Base-by-base conservation (phyloP, 75 land plant genomes). In the Chamaecyparis obtusa region DNA sequence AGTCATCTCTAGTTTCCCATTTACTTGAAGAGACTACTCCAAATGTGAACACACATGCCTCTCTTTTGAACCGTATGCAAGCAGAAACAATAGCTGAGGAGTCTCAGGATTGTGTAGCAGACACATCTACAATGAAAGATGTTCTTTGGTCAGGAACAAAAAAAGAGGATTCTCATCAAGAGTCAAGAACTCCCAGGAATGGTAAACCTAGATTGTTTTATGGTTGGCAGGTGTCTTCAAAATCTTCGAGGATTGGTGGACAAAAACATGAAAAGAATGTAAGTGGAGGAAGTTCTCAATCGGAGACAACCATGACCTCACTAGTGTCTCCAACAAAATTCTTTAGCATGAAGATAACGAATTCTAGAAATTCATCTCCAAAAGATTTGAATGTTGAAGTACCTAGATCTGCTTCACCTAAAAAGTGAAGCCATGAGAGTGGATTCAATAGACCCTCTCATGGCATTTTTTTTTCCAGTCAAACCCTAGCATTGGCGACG, bases 51-150 rank as follows among this genome's bases (percentile, higher is more conserved):
- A 17, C 83, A 5, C 90, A 72, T 17, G 56, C 82, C 21, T 91
- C 91, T 5, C 77, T 94, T 27, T 83, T 36, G 60, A 86, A 87
- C 83, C 83, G 37, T 27, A 71, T 87, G 86, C 74, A 88, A 46
- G 89, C 87, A 14, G 94, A 92, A 19, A 81, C 11, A n/a, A 11
- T 24, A 81, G 43, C 4, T 81, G 89, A 92, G 78, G 82, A 84
- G 84, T 83, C 90, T 30, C 43, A 87, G 57, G 71, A 74, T 41
- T 89, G 84, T 14, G 83, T 72, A 54, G 36, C 37, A n/a, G 75
- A 60, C 21, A 88, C 90, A 14, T 89, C 92, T 19, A 88, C 88
- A 30, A 87, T 86, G 9, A 90, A 88, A 87, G 92, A 88, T 78
- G 87, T 87, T n/a, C 74, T 85, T 32, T 87, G 90, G 46, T 51